Base-by-base conservation (phyloP, 768 basidiomycete genomes). In the Rhodosporidiobolus odoratus region DNA sequence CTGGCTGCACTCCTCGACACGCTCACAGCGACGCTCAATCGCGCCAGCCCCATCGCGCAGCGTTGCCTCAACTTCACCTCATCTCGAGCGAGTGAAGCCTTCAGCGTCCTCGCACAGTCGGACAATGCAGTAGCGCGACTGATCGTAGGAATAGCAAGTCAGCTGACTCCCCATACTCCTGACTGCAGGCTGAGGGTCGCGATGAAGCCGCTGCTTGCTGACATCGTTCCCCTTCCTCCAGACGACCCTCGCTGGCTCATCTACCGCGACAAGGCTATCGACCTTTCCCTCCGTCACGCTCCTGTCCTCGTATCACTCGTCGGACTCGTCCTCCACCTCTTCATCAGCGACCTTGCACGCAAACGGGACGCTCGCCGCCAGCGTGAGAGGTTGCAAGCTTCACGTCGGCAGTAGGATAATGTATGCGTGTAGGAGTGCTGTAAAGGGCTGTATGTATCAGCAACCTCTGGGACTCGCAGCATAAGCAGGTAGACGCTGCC, bases 241-340 rank as follows among this genome's bases (percentile, higher is more conserved):
- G 52, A 10, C 15, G 13, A 60, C 37, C 59, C 59, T 0, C 54
- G 47, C 13, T 4, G 45, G 3, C 21, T 40, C 19, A 23, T 19
- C 30, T 27, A 37, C 45, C 12, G 35, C 16, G 5, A 12, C 30
- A 25, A 13, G 19, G 37, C 48, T 0, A 2, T 35, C 30, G 40
- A 57, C 38, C 35, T 48, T 35, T n/a, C 32, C 23, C 13, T n/a
- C 23, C 32, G 25, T 17, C 8, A 60, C 34, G 15, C n/a, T 2
- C 41, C 58, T 17, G 25, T 48, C 58, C 8, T 67, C 59, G 27
- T 67, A 48, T 2, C 30, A 23, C 7, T 67, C 58, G 5, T 61
- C 58, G 58, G 32, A 15, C 25, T 67, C 66, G 15, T 45, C 35
- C 30, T 53, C 45, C 47, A 40, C 58, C 48, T 67, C 41, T 56